Evolutionary conservation across 768 basidiomycete genomes (phyloP).

Genomic region (Sutorius australiensis): DNA sequence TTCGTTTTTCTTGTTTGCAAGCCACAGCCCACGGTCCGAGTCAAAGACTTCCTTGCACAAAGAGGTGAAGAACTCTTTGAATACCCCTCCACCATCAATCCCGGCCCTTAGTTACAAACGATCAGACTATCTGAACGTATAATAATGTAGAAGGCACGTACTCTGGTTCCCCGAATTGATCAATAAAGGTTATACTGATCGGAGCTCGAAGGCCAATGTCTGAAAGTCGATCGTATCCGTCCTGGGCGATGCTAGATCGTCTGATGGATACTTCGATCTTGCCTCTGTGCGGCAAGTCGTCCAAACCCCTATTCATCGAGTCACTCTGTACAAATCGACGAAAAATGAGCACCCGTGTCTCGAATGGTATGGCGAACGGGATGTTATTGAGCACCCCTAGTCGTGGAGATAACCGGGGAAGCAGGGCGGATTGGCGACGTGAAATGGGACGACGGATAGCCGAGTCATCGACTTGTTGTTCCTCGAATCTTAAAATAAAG

Average conservation of each 20-base stretch:
- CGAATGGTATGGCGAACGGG: constrained; percentile 93
- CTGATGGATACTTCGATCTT: constrained; percentile 37
- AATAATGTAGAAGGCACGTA: constrained; percentile 37
- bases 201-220: constrained; percentile 78
- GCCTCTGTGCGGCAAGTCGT: constrained; percentile 14
- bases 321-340: constrained; percentile 77
- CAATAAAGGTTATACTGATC: constrained; percentile 87
- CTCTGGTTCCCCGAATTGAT: constrained; percentile 85
- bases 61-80: constrained; percentile 96
- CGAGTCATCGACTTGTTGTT: constrained; percentile 44
- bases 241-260: constrained; percentile 77
- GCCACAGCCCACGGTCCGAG: constrained; percentile 90
- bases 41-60: constrained; percentile 94
- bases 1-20: constrained; percentile 86
- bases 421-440: constrained; percentile 66
- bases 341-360: constrained; percentile 86
- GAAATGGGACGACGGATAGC: constrained; percentile 36
- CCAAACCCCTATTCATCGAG: constrained; percentile 23
- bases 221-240: constrained; percentile 82
- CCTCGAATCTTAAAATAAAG: constrained; percentile 76
- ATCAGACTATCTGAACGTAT: constrained; percentile 3
- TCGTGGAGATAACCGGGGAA: constrained; percentile 60
- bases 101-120: constrained; percentile 53
- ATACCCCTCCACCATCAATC: constrained; percentile 95
- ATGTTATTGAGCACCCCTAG: constrained; percentile 92